phyloP scores from a whole-genome alignment of 139 green algal species.

The Diplosphaera chodatii region DNA sequence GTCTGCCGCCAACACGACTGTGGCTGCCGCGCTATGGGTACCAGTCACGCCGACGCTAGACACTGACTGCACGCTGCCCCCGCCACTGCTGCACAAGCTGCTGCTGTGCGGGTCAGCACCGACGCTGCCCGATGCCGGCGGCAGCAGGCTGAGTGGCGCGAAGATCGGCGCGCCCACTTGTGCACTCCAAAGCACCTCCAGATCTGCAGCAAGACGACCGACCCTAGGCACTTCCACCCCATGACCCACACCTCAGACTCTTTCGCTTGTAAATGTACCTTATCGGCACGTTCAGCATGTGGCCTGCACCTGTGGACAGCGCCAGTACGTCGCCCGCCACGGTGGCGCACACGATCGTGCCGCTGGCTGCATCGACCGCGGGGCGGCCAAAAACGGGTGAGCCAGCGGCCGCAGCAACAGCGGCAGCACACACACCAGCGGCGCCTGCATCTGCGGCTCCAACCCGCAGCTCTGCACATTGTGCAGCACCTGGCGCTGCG shows the following conservation, averaged over 20 bases:
- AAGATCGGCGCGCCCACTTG: background rate
- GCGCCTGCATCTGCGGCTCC: no score
- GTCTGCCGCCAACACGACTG: background rate
- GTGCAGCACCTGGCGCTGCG: no score
- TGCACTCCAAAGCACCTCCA: background rate
- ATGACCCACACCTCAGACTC: no score
- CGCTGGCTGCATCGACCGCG: background rate
- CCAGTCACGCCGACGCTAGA: no score
- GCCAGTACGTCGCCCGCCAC: background rate
- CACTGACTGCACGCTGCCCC: no score
- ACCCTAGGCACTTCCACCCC: no score
- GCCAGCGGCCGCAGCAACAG: no score
- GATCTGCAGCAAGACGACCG: no score
- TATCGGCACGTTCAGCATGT: background rate
- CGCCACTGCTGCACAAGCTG: background rate
- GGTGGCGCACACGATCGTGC: background rate
- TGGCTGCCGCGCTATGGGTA: background rate
- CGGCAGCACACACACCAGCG: no score
- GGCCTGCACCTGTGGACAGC: no score
- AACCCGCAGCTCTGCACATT: no score
- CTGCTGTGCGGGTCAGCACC: no score
- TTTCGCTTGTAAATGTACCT: background rate
- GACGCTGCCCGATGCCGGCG: background rate
- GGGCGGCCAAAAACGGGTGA: background rate
- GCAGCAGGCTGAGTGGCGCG: background rate